Evolutionary conservation across 2,329 filamentous ascomycete species (phyloP), one percentile per base, ranked within the genome.

Genomic region (Pseudogymnoascus verrucosus): DNA sequence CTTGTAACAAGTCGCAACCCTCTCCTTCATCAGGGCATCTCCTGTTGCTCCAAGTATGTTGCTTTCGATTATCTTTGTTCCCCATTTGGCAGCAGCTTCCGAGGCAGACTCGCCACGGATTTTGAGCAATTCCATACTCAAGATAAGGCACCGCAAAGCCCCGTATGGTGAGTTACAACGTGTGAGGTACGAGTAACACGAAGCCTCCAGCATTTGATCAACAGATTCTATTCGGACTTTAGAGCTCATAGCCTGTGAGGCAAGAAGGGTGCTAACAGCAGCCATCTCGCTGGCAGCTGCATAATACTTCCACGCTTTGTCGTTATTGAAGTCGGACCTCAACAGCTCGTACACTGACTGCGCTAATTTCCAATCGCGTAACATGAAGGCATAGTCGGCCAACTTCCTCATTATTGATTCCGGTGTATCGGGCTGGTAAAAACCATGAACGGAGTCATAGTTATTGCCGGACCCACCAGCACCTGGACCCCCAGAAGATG

Each of bases 301-400:
- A 73, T 97, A 91, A 72, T 98, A 90, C 70, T 86, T 91, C 95
- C 95, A 99, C 1, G 95, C 96, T 75, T 98, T 98, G 74, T 97
- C 93, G 73, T 95, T 95, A 72, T 86, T 88, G 74, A 93, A 99
- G 74, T 99, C 96, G 6, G 88, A 84, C 62, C 91, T 86, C 7
- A 99, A 78, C 4, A 99, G 83, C 64, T 99, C 93, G 73, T 97
- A 99, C 0, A 91, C 96, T 11, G 89, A 92, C 69, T 95, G 85
- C 8, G 95, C 91, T 37, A 99, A 79, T 75, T 96, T 97, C 86
- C 89, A 99, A 75, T 99, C 96, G 34, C 95, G 86, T 39, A 99
- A 82, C 93, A 99, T 97, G 72, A 99, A 96, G 10, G 92, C 88
- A 76, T 93, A 98, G 74, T 99, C 95, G 47, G 91, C 95, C 60